Base-by-base conservation (phyloP, 805 yeast species). In the Teunomyces barrocoloradensis region DNA sequence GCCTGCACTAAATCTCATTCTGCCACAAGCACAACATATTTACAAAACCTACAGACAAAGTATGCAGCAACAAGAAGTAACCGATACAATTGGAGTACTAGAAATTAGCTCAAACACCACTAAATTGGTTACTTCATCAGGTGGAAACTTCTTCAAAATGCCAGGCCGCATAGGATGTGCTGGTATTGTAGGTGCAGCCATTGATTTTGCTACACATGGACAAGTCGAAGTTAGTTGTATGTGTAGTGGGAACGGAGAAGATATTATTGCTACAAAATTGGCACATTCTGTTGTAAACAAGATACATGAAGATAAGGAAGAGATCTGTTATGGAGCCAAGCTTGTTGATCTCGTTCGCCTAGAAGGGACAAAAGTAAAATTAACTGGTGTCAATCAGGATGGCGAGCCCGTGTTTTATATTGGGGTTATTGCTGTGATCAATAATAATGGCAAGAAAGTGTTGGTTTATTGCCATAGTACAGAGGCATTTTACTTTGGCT, bases 211-310 rank as follows among this genome's bases (percentile, higher is more conserved):
- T 11, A 32, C 56, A 0, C 50, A 45, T 10, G 57, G 58, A 0
- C 56, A 49, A 4, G 43, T 48, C 30, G 62, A 61, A n/a, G 53
- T 74, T 1, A 53, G 65, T 32, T 64, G 71, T 39, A 57, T 58
- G 63, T 76, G 83, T 58, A 74, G 81, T 33, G 85, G 85, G 3
- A 78, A 76, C 54, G 85, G 85, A 2, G 85, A 80, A 52, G 80
- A 78, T 47, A 79, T 80, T 30, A 64, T 78, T 4, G 59, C 61
- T 43, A 64, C 71, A 68, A 73, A 69, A 43, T 55, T 80, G 17
- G 75, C 79, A 3, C 53, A 69, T 30, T 47, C 46, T 10, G 38
- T 66, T 3, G 57, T 59, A 2, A 54, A 47, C 12, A 50, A 48
- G 20, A 42, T 47, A 6, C 18, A 56, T 10, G 32, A 51, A 6